Evolutionary conservation across 306 rosid genomes (phyloP), one percentile per base, ranked within the genome.

Genomic region (Geum urbanum): DNA sequence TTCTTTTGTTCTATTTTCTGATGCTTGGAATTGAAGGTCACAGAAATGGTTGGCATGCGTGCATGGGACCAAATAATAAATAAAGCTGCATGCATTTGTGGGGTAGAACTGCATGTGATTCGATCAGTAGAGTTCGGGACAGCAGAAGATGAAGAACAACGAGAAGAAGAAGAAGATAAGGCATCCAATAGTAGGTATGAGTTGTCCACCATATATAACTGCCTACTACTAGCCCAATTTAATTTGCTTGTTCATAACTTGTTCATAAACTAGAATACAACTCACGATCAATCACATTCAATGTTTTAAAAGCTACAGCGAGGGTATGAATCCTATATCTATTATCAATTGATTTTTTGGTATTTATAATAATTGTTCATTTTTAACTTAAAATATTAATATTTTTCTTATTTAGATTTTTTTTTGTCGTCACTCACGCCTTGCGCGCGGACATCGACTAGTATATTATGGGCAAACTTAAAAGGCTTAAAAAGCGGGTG

Each of bases 111-210:
- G 64, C 85, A 83, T 79, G 90, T 54, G n/a, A n/a, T n/a, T n/a
- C n/a, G 59, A 54, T 54, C 5, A 9, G 59, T 20, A 82, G 87
- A 82, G 67, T 14, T 75, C 51, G 16, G 20, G 62, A 19, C 39
- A 9, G 60, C 60, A 56, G 70, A 53, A 19, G 12, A 12, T 77
- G 77, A 24, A 73, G 37, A 32, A 66, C 45, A 66, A 24, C 3
- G 11, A 56, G 18, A 56, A 20, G 35, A 5, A 39, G 43, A 53
- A 53, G 59, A 20, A 54, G n/a, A n/a, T n/a, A 18, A 27, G 82
- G 77, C 8, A 79, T 85, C 78, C 78, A 66, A 72, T 60, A 72
- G n/a, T 65, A 80, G 57, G 65, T n/a, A 66, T 80, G 86, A 84
- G 88, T 82, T 86, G 91, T 82, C 70, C 4, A 5, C 40, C n/a